Conservation (phyloP, 305 asterid genomes). For the Nicotiana rustica region DNA sequence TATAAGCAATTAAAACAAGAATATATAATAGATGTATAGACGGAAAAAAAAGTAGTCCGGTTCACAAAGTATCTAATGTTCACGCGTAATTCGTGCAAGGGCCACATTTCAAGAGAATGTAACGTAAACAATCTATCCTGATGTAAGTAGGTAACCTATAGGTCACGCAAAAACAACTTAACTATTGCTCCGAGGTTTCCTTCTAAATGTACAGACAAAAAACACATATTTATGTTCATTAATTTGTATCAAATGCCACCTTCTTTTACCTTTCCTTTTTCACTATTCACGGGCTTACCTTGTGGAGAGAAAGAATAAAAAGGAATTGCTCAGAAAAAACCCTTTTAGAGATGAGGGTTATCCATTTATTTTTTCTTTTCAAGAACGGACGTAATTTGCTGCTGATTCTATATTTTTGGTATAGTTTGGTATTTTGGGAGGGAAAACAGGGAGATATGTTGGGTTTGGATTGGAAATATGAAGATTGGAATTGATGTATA, state of each 20-base stretch:
- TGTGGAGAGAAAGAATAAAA: not conserved
- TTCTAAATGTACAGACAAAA: no score
- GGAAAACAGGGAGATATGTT: not conserved
- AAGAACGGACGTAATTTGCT: not conserved
- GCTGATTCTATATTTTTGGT: not conserved
- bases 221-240: no score
- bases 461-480: slow-evolving; percentile 5
- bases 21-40: no score
- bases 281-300: not conserved
- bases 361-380: not conserved
- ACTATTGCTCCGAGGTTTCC: no score
- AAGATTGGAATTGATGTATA: not conserved
- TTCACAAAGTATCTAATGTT: no score
- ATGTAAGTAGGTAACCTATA: no score
- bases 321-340: not conserved
- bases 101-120: no score
- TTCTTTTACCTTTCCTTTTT: not conserved
- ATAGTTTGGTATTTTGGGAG: slow-evolving; percentile 30
- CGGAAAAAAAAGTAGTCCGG: no score
- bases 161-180: no score
- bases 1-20: not conserved
- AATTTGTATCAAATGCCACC: not conserved
- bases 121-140: no score
- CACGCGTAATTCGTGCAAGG: no score
- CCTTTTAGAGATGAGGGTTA: not conserved